These are phyloP conservation scores for Rhizopogon salebrosus DNA, from an alignment of 768 basidiomycete genomes.

Conservation along the genomic window DNA sequence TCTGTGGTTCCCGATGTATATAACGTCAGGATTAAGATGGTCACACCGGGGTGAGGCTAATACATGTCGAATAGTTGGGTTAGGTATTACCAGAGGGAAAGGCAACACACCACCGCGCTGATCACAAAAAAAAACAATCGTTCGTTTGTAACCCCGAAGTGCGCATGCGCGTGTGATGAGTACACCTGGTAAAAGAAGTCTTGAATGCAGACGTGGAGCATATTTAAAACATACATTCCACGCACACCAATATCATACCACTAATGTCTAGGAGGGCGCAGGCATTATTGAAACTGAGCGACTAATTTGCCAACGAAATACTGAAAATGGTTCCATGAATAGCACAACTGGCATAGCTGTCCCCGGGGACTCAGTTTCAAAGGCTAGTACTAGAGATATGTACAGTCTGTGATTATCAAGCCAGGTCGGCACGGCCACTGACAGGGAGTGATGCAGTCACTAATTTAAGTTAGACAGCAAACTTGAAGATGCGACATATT, in stretches of 20 bases:
- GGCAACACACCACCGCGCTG: background rate
- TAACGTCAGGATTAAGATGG: background rate
- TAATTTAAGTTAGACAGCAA: background rate
- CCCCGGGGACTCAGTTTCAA: background rate
- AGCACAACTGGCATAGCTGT: background rate
- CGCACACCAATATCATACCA: background rate
- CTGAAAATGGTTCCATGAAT: background rate
- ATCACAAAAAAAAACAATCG: background rate
- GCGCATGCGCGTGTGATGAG: background rate
- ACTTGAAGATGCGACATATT: background rate
- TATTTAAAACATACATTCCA: background rate
- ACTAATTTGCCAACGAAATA: background rate
- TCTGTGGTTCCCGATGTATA: background rate
- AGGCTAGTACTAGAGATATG: too few species aligned
- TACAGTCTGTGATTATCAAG: background rate
- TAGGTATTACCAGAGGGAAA: background rate
- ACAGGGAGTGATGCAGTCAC: background rate
- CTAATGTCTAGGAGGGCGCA: background rate
- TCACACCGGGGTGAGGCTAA: background rate
- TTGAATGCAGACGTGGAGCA: background rate
- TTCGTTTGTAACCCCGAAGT: background rate
- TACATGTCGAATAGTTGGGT: background rate
- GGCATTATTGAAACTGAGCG: background rate
- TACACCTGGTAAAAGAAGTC: background rate
- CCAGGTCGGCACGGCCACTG: background rate